These are phyloP conservation scores for Calonectria crousiana DNA, from an alignment of 2,329 filamentous ascomycete species.

Conservation along the genomic window DNA sequence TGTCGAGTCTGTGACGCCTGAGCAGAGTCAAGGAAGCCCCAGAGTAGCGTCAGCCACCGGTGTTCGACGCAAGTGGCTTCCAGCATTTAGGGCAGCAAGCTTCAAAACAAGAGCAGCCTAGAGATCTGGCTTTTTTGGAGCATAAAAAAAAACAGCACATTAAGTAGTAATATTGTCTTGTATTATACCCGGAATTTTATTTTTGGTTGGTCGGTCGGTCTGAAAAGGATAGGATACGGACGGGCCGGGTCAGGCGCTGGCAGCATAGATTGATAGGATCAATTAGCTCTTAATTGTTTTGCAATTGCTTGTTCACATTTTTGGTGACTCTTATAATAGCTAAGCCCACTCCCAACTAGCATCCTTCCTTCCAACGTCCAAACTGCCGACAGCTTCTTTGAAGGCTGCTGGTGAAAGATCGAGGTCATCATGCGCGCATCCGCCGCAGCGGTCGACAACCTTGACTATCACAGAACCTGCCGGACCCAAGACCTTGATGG, in stretches of 20 bases:
- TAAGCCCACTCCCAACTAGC: slow-evolving; percentile 45
- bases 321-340: not conserved
- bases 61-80: slow-evolving; percentile 52
- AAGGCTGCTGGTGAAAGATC: slow-evolving; percentile 63
- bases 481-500: slow-evolving; percentile 70
- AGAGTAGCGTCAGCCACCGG: slow-evolving; percentile 40
- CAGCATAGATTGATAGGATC: slow-evolving; percentile 41
- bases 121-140: slow-evolving; percentile 33
- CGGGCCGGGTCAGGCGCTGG: slow-evolving; percentile 24
- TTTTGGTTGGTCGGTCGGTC: not conserved
- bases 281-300: slow-evolving; percentile 24
- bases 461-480: slow-evolving; percentile 65
- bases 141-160: slow-evolving; percentile 17
- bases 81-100: slow-evolving; percentile 45
- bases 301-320: not conserved
- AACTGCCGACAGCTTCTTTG: slow-evolving; percentile 53
- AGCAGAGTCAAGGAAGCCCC: slow-evolving; percentile 31
- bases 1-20: slow-evolving; percentile 28
- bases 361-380: slow-evolving; percentile 39
- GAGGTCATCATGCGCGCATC: slow-evolving; percentile 60
- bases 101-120: slow-evolving; percentile 45
- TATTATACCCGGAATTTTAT: slow-evolving; percentile 31
- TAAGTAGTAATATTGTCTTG: slow-evolving; percentile 34
- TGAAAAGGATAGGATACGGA: slow-evolving; percentile 22
- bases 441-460: slow-evolving; percentile 76